A percentile compares a stretch with the other conserved stretches of the same genome.
These are phyloP conservation scores for Zygosaccharomyces bailii DNA, from an alignment of 805 yeast species.

Conservation along the genomic window DNA sequence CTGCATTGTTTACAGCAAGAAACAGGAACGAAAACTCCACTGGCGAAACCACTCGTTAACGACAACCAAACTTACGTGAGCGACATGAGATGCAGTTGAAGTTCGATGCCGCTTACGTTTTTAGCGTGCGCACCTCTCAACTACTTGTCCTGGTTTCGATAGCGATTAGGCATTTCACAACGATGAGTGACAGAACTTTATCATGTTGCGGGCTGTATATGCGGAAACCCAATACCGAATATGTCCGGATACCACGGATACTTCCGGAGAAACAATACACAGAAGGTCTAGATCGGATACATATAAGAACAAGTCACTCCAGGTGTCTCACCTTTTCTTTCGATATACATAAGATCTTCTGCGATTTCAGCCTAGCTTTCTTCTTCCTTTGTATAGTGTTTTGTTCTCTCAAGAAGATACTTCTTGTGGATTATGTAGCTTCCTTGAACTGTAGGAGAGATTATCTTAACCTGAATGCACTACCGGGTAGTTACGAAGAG, in stretches of 20 bases:
- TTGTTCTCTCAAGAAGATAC: too few species aligned
- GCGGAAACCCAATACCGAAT: neutral
- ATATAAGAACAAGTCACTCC: too few species aligned
- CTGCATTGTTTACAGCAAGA: slow-evolving; percentile 1
- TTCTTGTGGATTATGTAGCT: too few species aligned
- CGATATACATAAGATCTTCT: too few species aligned
- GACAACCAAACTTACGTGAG: neutral
- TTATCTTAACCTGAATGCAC: too few species aligned
- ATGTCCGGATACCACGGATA: neutral
- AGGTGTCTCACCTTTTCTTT: too few species aligned
- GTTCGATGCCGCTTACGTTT: neutral
- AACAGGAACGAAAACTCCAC: slow-evolving; percentile 1
- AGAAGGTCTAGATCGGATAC: too few species aligned
- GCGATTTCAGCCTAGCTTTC: too few species aligned
- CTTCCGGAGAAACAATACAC: too few species aligned
- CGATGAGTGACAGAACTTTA: neutral
- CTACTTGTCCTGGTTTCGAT: neutral
- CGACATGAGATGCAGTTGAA: neutral
- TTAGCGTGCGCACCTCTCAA: neutral
- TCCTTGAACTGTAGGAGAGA: too few species aligned
- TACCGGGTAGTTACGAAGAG: too few species aligned
- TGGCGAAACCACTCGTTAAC: neutral
- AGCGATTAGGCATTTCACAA: neutral
- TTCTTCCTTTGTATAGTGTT: too few species aligned
- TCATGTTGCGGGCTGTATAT: neutral